Conservation (phyloP, 2,329 filamentous ascomycete genomes). For the Mollisia scopiformis region DNA sequence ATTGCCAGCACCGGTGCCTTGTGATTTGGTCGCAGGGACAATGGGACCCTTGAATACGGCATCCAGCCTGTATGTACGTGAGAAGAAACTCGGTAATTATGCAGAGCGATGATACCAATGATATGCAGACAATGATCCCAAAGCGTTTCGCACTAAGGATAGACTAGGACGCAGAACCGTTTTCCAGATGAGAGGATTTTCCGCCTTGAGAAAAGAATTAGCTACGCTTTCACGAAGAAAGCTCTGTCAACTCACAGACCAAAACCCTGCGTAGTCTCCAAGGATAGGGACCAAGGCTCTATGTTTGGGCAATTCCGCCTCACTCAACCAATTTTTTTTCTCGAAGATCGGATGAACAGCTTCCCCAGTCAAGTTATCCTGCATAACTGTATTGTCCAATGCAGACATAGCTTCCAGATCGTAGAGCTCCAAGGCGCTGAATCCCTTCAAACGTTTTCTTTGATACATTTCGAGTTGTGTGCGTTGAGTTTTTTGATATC, state of each 20-base stretch:
- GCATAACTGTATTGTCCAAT: background rate
- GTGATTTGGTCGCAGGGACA: background rate
- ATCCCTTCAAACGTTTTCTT: background rate
- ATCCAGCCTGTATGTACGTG: background rate
- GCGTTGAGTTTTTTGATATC: background rate
- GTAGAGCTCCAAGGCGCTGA: background rate
- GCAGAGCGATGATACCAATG: too few species aligned
- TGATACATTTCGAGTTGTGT: background rate
- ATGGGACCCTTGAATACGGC: background rate
- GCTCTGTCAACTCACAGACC: background rate
- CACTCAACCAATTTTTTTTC: background rate
- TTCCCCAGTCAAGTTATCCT: too few species aligned
- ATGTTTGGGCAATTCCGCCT: background rate
- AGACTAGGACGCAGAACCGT: background rate
- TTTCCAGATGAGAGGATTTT: background rate
- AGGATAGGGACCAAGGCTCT: background rate
- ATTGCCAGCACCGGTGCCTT: background rate
- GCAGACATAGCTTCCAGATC: background rate
- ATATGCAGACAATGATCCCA: background rate
- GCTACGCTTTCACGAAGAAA: background rate
- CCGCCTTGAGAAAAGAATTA: background rate
- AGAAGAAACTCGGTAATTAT: too few species aligned
- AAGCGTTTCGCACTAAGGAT: background rate
- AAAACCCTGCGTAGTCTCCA: background rate
- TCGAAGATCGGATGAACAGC: background rate